Evolutionary conservation across 768 basidiomycete species (phyloP).

Genomic region (Xerocomellus chrysenteron): DNA sequence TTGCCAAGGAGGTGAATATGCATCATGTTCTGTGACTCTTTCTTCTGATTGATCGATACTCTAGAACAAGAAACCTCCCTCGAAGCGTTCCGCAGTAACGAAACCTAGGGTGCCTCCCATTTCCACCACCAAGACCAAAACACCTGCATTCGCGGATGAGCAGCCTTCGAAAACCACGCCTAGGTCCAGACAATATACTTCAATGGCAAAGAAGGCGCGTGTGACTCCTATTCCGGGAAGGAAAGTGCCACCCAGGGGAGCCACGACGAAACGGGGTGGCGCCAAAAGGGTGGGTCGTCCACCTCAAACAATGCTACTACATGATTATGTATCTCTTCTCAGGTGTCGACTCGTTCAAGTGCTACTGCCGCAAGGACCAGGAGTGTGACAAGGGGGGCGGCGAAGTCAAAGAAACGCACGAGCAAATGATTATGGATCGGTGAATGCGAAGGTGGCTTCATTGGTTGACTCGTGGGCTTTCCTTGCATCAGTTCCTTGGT

Average conservation of each 20-base stretch:
- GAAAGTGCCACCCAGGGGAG: conserved; percentile 6
- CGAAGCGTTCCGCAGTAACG: neutral
- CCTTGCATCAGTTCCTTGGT: neutral
- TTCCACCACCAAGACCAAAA: neutral
- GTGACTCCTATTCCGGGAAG: conserved; percentile 6
- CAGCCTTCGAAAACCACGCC: neutral
- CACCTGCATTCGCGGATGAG: neutral
- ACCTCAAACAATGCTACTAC: neutral
- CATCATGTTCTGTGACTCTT: neutral
- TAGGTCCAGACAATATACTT: conserved; percentile 22
- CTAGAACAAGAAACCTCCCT: conserved; percentile 15
- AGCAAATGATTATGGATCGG: neutral
- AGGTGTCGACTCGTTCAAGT: conserved; percentile 3
- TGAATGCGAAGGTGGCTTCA: neutral
- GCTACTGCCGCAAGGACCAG: neutral
- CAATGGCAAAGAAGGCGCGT: conserved; percentile 26
- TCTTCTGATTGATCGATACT: neutral
- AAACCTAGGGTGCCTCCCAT: neutral
- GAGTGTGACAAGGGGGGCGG: neutral
- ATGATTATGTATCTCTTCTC: neutral
- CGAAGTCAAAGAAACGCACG: neutral
- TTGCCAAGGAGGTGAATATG: conserved; percentile 16
- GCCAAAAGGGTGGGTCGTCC: conserved; percentile 8
- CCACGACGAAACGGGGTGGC: neutral
- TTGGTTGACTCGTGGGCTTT: neutral